phyloP scores from a whole-genome alignment of 2,329 filamentous ascomycete genomes.

The Zasmidium angulare region DNA sequence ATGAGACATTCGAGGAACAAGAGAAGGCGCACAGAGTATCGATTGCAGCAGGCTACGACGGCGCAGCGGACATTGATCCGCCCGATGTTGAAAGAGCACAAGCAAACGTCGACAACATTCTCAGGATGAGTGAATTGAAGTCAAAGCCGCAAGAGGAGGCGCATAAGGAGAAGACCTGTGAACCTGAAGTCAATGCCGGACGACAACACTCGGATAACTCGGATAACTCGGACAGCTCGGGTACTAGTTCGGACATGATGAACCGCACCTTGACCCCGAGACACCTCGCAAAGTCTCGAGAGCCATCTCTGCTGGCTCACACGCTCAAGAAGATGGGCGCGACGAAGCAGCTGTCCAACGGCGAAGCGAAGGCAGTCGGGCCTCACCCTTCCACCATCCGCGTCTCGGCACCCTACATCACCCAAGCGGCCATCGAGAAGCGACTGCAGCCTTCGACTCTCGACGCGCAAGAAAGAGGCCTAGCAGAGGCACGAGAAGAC shows the following conservation, averaged over 20 bases:
- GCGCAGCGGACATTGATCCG: no score
- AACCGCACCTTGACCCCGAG: no score
- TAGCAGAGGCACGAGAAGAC: constrained; percentile 67
- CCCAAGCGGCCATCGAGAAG: constrained; percentile 75
- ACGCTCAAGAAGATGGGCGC: constrained; percentile 29
- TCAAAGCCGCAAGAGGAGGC: no score
- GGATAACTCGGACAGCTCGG: neutral
- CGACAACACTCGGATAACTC: neutral
- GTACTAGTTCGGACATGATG: no score
- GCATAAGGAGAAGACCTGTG: no score
- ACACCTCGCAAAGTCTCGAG: constrained; percentile 8
- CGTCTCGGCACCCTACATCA: constrained; percentile 72
- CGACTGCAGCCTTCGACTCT: constrained; percentile 61
- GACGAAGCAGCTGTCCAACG: constrained; percentile 33
- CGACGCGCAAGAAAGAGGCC: constrained; percentile 61
- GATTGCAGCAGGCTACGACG: no score
- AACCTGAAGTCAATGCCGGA: no score
- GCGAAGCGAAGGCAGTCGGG: constrained; percentile 39
- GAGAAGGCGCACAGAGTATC: no score
- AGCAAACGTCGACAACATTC: no score
- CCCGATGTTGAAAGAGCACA: no score
- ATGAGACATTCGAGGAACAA: no score
- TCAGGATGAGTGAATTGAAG: no score
- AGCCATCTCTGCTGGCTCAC: neutral
- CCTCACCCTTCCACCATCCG: constrained; percentile 65